Base-by-base conservation (phyloP, 2,329 filamentous ascomycete genomes). In the Nemania diffusa region DNA sequence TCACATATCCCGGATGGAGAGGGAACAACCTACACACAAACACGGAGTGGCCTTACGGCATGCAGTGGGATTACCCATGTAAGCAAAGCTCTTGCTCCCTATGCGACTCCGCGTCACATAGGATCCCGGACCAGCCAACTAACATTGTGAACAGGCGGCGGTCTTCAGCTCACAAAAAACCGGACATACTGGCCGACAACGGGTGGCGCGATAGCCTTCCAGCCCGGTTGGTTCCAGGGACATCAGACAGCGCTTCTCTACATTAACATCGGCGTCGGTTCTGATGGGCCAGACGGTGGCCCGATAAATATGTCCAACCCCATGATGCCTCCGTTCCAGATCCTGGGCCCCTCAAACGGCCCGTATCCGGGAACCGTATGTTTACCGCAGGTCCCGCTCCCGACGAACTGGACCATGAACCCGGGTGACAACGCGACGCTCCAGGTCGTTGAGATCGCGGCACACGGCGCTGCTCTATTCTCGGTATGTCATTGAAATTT, bases 1-100 rank as follows among this genome's bases (percentile, higher is more conserved):
- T 97, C 78, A 90, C 90, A 69, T 97, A 97, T 77, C 94, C 93
- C 0, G 92, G 92, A 72, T 95, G 91, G 90, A 83, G 94, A 86
- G 94, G 93, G 71, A 90, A 97, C 83, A 97, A 93, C 78, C 87
- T 97, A 69, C 86, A 91, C 76, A 91, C 90, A 50, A 97, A 93
- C 78, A 88, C 88, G 2, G 89, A 87, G 0, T 96, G 88, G 73
- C 94, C 94, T 1, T 97, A 92, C 73, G 94, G 94, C 81, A 95
- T 96, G 92, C 92, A 97, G 83, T 97, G 94, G 94, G 89, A 90
- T 78, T 97, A 97, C 83, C 94, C 94, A 80, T 97, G 94, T 97
- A 84, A 82, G 92, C 64, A 17, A 32, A 9, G 11, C n/a, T 15
- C 22, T 7, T 22, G 6, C 24, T 50, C 29, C 1, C 20, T n/a